Conservation (phyloP, 495 filamentous ascomycete genomes). For the Poronia punctata region DNA sequence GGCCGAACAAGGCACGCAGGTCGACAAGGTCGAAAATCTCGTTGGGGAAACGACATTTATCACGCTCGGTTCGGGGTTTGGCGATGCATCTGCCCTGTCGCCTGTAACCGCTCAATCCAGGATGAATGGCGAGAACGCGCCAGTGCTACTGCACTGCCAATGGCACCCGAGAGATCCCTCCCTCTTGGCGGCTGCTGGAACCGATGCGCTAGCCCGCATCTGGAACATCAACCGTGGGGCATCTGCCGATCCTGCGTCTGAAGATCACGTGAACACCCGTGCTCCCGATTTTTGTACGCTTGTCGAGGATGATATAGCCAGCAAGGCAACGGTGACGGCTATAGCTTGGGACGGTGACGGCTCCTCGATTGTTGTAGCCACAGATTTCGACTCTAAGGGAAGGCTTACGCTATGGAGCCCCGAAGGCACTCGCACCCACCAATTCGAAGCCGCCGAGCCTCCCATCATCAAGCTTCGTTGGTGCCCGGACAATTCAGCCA, state of each 20-base stretch:
- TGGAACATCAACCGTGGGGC: constrained; percentile 61
- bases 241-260: constrained; percentile 34
- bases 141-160: constrained; percentile 58
- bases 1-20: constrained; percentile 64
- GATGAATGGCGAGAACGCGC: constrained; percentile 35
- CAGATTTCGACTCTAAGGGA: constrained; percentile 53
- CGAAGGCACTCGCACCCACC: constrained; percentile 44
- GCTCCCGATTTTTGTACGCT: constrained; percentile 31
- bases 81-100: constrained; percentile 34
- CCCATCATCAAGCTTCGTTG: constrained; percentile 54
- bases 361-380: constrained; percentile 60
- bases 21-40: constrained; percentile 58
- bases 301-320: constrained; percentile 38
- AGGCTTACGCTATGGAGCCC: constrained; percentile 62
- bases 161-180: constrained; percentile 74
- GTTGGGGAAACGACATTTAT: constrained; percentile 60
- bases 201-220: constrained; percentile 69
- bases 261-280: constrained; percentile 39
- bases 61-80: constrained; percentile 42
- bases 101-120: constrained; percentile 28
- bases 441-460: constrained; percentile 40
- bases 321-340: constrained; percentile 46
- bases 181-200: constrained; percentile 65
- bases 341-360: constrained; percentile 70
- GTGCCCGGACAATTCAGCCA: constrained; percentile 47